Conservation (phyloP, 139 green algal species). For the Coccomyxa sp. region DNA sequence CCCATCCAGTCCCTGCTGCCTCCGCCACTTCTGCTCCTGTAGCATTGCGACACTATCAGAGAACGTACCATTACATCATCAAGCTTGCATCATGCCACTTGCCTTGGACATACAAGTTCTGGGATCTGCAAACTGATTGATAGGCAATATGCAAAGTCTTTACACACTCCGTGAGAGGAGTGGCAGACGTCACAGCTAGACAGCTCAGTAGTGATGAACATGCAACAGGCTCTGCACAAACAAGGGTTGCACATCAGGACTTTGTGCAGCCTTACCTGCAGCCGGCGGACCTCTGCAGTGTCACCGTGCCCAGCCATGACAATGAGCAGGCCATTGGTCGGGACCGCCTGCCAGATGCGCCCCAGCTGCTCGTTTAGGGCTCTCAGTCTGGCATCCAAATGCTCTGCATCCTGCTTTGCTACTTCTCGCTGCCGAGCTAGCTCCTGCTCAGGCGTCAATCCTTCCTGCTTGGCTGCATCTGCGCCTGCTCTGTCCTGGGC, state of each 20-base stretch:
- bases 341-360: slow-evolving; percentile 36
- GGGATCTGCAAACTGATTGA: too few relatives aligned
- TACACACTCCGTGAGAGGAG: too few relatives aligned
- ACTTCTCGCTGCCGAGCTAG: background rate
- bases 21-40: slow-evolving; percentile 51
- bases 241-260: background rate
- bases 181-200: too few relatives aligned
- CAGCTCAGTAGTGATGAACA: too few relatives aligned
- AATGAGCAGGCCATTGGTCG: slow-evolving; percentile 53
- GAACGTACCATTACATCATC: too few relatives aligned
- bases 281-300: slow-evolving; percentile 32
- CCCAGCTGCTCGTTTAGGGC: slow-evolving; percentile 35
- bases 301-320: slow-evolving; percentile 58
- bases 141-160: too few relatives aligned
- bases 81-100: too few relatives aligned
- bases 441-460: background rate
- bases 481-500: too few relatives aligned
- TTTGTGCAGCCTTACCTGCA: slow-evolving; percentile 6
- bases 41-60: too few relatives aligned
- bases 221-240: too few relatives aligned
- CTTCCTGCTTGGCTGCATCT: too few relatives aligned
- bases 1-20: slow-evolving; percentile 35
- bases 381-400: slow-evolving; percentile 22
- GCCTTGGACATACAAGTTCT: too few relatives aligned
- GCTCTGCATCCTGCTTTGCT: background rate